Percentiles rank a stretch among this genome's conserved stretches.
phyloP scores from a whole-genome alignment of 176 grass and related monocot genomes.

The Melocanna baccifera region DNA sequence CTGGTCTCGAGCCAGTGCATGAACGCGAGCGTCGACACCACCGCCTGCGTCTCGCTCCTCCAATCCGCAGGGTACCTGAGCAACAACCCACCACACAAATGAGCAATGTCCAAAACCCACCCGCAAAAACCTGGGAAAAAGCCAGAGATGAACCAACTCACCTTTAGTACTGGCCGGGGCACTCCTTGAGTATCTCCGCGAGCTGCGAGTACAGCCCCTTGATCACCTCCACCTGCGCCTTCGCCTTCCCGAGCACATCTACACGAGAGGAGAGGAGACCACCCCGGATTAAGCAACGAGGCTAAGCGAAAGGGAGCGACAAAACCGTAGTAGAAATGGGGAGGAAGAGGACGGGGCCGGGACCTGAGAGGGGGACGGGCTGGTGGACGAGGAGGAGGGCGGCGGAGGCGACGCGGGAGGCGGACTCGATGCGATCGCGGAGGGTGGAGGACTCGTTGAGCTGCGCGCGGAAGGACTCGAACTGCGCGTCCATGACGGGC shows the following conservation, averaged over 20 bases:
- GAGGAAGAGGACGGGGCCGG: background rate
- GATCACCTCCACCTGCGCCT: slow-evolving; percentile 68
- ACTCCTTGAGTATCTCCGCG: slow-evolving; percentile 74
- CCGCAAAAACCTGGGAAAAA: slow-evolving; percentile 5
- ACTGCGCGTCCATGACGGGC: slow-evolving; percentile 75
- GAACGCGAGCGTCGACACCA: slow-evolving; percentile 76
- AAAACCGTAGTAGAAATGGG: slow-evolving; percentile 21
- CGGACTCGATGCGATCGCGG: slow-evolving; percentile 74
- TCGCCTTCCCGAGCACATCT: slow-evolving; percentile 87
- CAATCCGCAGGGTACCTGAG: slow-evolving; percentile 84
- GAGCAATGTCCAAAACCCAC: slow-evolving; percentile 11
- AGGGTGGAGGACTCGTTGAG: slow-evolving; percentile 72
- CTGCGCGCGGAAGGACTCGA: slow-evolving; percentile 73
- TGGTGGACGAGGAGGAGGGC: slow-evolving; percentile 85
- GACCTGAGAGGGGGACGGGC: slow-evolving; percentile 61
- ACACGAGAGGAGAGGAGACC: slow-evolving; percentile 2
- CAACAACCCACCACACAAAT: slow-evolving; percentile 17
- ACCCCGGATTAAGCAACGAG: background rate
- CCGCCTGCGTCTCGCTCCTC: slow-evolving; percentile 70
- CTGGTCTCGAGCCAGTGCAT: slow-evolving; percentile 84
- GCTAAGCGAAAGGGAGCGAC: background rate
- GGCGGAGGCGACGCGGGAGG: slow-evolving; percentile 61
- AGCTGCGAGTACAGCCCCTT: slow-evolving; percentile 62
- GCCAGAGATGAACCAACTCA: background rate
- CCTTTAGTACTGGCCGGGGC: slow-evolving; percentile 83